Evolutionary conservation across 257 asterid species (phyloP), one percentile per base, ranked within the genome.

Genomic region (Fraxinus americana): DNA sequence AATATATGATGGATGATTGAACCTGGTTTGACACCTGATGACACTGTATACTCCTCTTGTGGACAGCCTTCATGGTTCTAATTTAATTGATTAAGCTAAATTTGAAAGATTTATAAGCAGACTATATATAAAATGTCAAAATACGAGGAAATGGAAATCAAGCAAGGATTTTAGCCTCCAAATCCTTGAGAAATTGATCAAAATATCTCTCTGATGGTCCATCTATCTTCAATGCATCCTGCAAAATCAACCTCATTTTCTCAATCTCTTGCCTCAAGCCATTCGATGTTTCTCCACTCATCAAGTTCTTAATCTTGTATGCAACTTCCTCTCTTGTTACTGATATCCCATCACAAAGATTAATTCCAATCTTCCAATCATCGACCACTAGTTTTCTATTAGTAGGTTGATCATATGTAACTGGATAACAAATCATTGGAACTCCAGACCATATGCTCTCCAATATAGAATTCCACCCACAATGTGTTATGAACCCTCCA

Each of bases 1-100:
- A 63, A 82, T 93, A 75, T 96, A 87, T 70, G 95, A 92, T 39
- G 92, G 87, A 96, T 96, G 99, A 91, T 82, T 80, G 91, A 75
- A 80, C 90, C 85, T 27, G 96, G 96, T 43, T 50, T 93, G 12
- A 78, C 38, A 12, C 97, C 97, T 1, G 97, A 91, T 80, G 96
- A 92, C 73, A 70, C 80, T 5, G 91, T 91, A 2, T 95, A 85
- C 83, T 76, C 90, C 86, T 23, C 97, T 95, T 54, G 98, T 96
- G 38, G 96, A 97, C 71, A 91, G 97, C 84, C 97, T 96, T 61
- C 96, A 92, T 82, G 85, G 83, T 32, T 68, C 29, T 54, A 54
- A 19, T 54, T n/a, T 57, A 2, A 59, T n/a, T 23, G 30, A 59
- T 59, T 21, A 59, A 48, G 67, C 30, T 59, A 59, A 23, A 59